Percentiles rank a stretch among this genome's conserved stretches.
These are phyloP conservation scores for Penicillium concentricum DNA, from an alignment of 2,329 filamentous ascomycete species.

Conservation along the genomic window DNA sequence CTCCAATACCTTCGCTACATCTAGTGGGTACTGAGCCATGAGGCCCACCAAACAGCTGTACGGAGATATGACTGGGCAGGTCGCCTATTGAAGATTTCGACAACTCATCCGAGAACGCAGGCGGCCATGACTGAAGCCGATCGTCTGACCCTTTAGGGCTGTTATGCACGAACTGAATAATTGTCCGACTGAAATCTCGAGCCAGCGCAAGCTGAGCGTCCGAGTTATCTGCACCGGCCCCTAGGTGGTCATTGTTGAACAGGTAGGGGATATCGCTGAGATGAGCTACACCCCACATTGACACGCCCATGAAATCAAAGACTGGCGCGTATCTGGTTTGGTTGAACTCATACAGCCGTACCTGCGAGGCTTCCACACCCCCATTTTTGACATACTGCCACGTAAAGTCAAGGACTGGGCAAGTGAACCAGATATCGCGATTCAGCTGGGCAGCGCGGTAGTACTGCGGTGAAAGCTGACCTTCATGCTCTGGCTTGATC, in stretches of 20 bases:
- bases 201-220: not conserved
- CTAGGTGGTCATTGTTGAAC: conserved; percentile 17
- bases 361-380: not conserved
- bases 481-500: not conserved
- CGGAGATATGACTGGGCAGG: not conserved
- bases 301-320: conserved; percentile 31
- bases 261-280: conserved; percentile 37
- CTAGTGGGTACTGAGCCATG: not conserved
- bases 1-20: not conserved
- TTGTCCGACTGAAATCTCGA: not conserved
- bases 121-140: not conserved
- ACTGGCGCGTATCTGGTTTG: conserved; percentile 27
- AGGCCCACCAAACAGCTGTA: not conserved
- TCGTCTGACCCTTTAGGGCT: not conserved
- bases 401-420: not conserved
- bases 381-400: not conserved
- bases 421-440: not conserved
- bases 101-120: not conserved
- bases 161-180: not conserved
- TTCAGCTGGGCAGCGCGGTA: not conserved
- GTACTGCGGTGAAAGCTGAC: not conserved
- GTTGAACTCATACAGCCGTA: conserved; percentile 15
- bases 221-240: not conserved
- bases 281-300: conserved; percentile 36
- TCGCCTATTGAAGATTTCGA: not conserved